Conservation (phyloP, 805 yeast species). For the Metschnikowia cubensis region DNA sequence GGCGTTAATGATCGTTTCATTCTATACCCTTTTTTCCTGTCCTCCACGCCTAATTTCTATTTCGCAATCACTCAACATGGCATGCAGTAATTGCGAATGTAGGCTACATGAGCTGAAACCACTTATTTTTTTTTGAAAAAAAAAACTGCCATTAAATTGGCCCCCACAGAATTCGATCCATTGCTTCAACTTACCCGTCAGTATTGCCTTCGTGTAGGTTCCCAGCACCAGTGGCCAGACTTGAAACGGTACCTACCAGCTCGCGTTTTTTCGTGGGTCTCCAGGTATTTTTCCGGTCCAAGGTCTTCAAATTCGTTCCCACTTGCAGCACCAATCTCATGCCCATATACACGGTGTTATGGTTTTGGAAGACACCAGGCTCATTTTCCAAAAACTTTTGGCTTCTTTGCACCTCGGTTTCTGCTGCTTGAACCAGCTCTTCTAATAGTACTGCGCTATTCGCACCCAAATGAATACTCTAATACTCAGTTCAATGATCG, state of each 20-base stretch:
- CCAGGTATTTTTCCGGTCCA: not conserved
- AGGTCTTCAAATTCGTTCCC: not conserved
- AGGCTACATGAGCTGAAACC: no score
- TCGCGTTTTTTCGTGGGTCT: not conserved
- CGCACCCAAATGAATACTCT: no score
- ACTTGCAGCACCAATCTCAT: constrained; percentile 1
- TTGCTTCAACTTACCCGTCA: constrained; percentile 8
- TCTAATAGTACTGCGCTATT: no score
- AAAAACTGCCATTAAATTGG: no score
- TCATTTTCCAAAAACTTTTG: not conserved
- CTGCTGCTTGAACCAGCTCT: not conserved
- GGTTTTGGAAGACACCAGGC: not conserved
- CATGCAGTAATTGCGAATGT: no score
- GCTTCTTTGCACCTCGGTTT: not conserved
- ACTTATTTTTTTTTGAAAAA: no score
- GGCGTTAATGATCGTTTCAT: no score
- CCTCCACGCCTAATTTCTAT: no score
- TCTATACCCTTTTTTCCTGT: no score
- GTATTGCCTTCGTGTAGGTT: constrained; percentile 10
- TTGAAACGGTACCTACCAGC: not conserved
- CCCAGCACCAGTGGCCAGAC: not conserved
- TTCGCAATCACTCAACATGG: no score
- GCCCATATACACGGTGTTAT: not conserved
- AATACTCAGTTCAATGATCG: no score
- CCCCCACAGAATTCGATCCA: no score